Evolutionary conservation across 2,329 filamentous ascomycete species (phyloP).

Genomic region (Cladosporium sp.): DNA sequence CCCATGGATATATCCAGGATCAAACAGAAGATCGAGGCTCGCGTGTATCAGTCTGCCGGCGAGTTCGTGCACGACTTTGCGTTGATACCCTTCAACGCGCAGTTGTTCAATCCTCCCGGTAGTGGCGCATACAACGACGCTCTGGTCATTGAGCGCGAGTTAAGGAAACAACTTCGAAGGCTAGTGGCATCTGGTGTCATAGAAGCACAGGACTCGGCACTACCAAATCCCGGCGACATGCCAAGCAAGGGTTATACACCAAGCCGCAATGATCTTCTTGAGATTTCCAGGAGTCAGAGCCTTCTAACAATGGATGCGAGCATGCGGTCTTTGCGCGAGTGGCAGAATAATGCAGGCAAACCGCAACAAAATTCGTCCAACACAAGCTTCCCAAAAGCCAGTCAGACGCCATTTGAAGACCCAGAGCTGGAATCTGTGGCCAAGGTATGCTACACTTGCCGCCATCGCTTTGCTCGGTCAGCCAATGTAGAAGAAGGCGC

Average conservation of each 20-base stretch:
- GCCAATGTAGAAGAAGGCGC: no score
- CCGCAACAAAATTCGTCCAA: background rate
- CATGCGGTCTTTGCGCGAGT: background rate
- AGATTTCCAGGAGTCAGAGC: background rate
- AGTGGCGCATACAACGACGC: conserved; percentile 89
- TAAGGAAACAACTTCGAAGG: conserved; percentile 73
- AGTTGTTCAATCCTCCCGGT: conserved; percentile 92
- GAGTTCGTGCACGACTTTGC: conserved; percentile 91
- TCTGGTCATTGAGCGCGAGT: conserved; percentile 69
- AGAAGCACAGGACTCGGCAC: conserved; percentile 64
- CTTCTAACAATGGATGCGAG: background rate
- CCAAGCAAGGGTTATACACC: conserved; percentile 80
- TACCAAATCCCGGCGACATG: conserved; percentile 88
- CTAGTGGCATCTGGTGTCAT: conserved; percentile 70
- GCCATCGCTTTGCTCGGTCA: background rate
- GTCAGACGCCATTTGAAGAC: background rate
- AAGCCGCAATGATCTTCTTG: conserved; percentile 29
- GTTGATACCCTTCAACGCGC: conserved; percentile 90
- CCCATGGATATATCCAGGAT: conserved; percentile 91
- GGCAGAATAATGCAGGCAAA: background rate
- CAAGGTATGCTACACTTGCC: background rate
- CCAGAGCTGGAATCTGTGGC: background rate
- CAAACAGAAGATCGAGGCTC: conserved; percentile 76
- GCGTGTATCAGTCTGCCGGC: conserved; percentile 74
- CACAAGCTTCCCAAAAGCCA: background rate